Evolutionary conservation across 352 stramenopile genomes (phyloP).

Genomic region (Thalassiosira ordinaria): DNA sequence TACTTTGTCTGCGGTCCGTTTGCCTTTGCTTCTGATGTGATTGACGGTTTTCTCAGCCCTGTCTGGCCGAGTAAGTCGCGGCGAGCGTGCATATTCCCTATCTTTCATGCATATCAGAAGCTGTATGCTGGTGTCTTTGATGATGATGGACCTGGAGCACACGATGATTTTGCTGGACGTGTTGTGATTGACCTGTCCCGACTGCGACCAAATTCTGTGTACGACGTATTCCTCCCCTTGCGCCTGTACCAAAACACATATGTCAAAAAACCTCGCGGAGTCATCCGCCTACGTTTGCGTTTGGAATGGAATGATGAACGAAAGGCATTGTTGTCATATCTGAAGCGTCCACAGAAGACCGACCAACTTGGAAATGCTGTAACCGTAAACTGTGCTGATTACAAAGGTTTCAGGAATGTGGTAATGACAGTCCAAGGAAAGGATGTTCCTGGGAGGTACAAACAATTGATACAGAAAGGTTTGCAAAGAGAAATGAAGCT

Average conservation of each 20-base stretch:
- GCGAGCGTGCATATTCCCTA: conserved; percentile 75
- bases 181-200: conserved; percentile 70
- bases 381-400: conserved; percentile 67
- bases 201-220: conserved; percentile 71
- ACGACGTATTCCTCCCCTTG: conserved; percentile 77
- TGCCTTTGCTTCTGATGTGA: conserved; percentile 83
- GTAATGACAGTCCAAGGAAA: conserved; percentile 77
- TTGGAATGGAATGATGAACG: conserved; percentile 54
- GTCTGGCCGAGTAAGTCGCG: conserved; percentile 68
- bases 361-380: conserved; percentile 41
- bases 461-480: conserved; percentile 36
- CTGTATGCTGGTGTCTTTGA: conserved; percentile 82
- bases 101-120: conserved; percentile 78
- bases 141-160: conserved; percentile 57
- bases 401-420: conserved; percentile 77
- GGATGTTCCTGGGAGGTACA: conserved; percentile 80
- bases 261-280: conserved; percentile 38
- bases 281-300: conserved; percentile 49
- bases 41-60: conserved; percentile 60
- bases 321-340: conserved; percentile 54
- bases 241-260: conserved; percentile 53
- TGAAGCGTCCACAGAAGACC: conserved; percentile 36
- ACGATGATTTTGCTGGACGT: conserved; percentile 75
- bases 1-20: conserved; percentile 58
- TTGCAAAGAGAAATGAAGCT: conserved; percentile 57